Evolutionary conservation across 352 stramenopile genomes (phyloP).

Genomic region (Pythium angustatum): DNA sequence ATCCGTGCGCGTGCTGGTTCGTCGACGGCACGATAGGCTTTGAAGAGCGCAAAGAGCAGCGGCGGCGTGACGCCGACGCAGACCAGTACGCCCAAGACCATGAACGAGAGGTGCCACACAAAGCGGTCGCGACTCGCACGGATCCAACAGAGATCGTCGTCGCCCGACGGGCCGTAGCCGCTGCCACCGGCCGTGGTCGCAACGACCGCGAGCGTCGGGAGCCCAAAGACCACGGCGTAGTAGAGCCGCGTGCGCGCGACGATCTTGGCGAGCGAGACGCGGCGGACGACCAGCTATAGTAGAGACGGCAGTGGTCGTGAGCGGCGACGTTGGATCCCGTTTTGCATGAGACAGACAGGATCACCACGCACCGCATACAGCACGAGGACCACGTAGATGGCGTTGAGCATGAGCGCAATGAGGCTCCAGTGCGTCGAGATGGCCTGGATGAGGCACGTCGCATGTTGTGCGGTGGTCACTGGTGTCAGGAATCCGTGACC

Average conservation of each 20-base stretch:
- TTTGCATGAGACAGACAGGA: not conserved
- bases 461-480: not conserved
- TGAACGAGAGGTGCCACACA: conserved; percentile 35
- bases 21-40: conserved; percentile 28
- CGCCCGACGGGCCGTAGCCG: conserved; percentile 25
- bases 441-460: conserved; percentile 20
- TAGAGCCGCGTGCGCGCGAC: conserved; percentile 17
- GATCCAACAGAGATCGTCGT: conserved; percentile 40
- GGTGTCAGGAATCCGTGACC: conserved; percentile 9
- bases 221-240: conserved; percentile 25
- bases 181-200: conserved; percentile 24
- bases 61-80: conserved; percentile 16
- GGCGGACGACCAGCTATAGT: conserved; percentile 29
- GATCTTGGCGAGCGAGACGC: conserved; percentile 25
- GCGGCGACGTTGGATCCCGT: too few relatives aligned
- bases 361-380: conserved; percentile 21
- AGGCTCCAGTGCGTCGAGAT: conserved; percentile 22
- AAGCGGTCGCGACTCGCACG: conserved; percentile 28
- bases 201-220: conserved; percentile 23
- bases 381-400: conserved; percentile 24
- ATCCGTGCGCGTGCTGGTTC: conserved; percentile 17
- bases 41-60: conserved; percentile 25
- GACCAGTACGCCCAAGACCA: conserved; percentile 28
- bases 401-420: conserved; percentile 24
- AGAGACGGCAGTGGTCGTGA: not conserved